phyloP scores from a whole-genome alignment of 768 basidiomycete species.

The Artomyces pyxidatus region DNA sequence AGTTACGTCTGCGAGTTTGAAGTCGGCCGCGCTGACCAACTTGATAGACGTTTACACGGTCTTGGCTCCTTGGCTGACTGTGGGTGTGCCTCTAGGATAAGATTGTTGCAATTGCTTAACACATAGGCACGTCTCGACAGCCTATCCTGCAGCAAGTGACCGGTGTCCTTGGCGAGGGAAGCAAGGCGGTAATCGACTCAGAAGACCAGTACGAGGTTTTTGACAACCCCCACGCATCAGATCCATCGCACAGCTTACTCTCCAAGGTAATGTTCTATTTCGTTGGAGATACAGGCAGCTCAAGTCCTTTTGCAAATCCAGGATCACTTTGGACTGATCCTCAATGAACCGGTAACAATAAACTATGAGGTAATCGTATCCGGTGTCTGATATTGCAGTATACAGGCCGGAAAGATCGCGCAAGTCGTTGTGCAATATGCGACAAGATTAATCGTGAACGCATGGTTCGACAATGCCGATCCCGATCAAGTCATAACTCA shows the following conservation, averaged over 20 bases:
- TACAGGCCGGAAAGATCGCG: constrained; percentile 57
- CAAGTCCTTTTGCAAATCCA: constrained; percentile 14
- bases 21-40: neutral
- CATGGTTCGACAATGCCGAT: constrained; percentile 42
- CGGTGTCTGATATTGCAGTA: too few relatives aligned
- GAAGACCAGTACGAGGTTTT: constrained; percentile 70
- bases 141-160: constrained; percentile 56
- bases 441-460: constrained; percentile 52
- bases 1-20: constrained; percentile 13
- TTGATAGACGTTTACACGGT: constrained; percentile 52
- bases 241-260: constrained; percentile 66
- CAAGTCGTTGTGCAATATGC: constrained; percentile 55
- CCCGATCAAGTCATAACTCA: constrained; percentile 37
- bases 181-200: constrained; percentile 60
- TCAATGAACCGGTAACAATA: constrained; percentile 47
- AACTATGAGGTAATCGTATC: too few relatives aligned
- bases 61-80: constrained; percentile 56
- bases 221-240: constrained; percentile 55
- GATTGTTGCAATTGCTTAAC: neutral
- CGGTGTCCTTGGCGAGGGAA: constrained; percentile 47
- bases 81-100: constrained; percentile 20
- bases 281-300: neutral
- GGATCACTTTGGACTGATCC: constrained; percentile 66
- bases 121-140: constrained; percentile 23
- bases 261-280: constrained; percentile 40